phyloP scores from a whole-genome alignment of 192 early-diverging fungal genomes.

The Thamnidium elegans region DNA sequence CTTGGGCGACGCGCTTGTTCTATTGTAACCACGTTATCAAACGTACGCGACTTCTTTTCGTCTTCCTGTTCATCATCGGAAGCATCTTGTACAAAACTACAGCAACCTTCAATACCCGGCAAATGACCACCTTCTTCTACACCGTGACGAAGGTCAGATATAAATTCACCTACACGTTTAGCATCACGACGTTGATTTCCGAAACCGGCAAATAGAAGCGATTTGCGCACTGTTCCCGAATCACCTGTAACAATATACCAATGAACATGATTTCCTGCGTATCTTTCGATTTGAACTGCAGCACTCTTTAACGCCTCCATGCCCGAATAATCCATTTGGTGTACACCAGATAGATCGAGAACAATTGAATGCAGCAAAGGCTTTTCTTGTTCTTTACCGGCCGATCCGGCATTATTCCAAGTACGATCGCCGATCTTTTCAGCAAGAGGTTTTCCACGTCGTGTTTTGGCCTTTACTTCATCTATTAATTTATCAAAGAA shows the following conservation, averaged over 20 bases:
- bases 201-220: slow-evolving; percentile 27
- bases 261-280: slow-evolving; percentile 12
- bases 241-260: slow-evolving; percentile 25
- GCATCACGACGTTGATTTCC: slow-evolving; percentile 21
- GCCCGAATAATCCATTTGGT: slow-evolving; percentile 77
- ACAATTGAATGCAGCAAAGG: slow-evolving; percentile 68
- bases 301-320: slow-evolving; percentile 69
- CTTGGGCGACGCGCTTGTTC: too few relatives aligned
- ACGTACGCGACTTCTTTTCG: neutral
- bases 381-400: slow-evolving; percentile 34
- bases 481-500: slow-evolving; percentile 53
- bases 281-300: slow-evolving; percentile 38
- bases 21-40: neutral
- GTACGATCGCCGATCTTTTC: slow-evolving; percentile 9
- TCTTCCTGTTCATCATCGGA: neutral
- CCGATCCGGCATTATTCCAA: slow-evolving; percentile 40
- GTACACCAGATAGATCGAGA: slow-evolving; percentile 80
- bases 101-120: slow-evolving; percentile 2
- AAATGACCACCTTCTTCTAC: slow-evolving; percentile 1
- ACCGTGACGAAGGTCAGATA: slow-evolving; percentile 2
- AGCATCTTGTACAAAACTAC: neutral
- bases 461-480: slow-evolving; percentile 25
- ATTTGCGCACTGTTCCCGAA: slow-evolving; percentile 13
- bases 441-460: slow-evolving; percentile 18
- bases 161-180: neutral